Percentiles rank a stretch among this genome's conserved stretches.
Evolutionary conservation across 2,329 filamentous ascomycete genomes (phyloP).

Genomic region (Truncatella angustata): DNA sequence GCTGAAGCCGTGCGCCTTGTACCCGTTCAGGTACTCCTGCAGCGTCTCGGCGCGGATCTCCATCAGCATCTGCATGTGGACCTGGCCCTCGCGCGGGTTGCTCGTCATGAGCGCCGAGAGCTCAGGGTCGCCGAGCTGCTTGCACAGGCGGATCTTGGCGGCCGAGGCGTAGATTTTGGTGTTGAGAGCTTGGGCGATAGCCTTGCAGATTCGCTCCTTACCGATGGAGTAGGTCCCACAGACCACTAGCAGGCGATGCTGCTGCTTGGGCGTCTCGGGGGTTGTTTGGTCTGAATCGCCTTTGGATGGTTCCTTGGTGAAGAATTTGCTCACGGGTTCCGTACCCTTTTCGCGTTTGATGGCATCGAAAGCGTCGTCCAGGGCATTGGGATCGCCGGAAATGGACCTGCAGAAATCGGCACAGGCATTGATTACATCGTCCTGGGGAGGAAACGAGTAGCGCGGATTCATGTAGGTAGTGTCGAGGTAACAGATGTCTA

Average conservation of each 20-base stretch:
- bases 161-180: slow-evolving; percentile 88
- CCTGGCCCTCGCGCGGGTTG: slow-evolving; percentile 81
- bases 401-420: slow-evolving; percentile 82
- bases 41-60: slow-evolving; percentile 91
- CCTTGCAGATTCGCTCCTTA: slow-evolving; percentile 93
- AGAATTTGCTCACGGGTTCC: slow-evolving; percentile 53
- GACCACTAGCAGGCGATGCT: slow-evolving; percentile 77
- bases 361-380: slow-evolving; percentile 46
- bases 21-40: slow-evolving; percentile 79
- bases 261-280: slow-evolving; percentile 24
- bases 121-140: slow-evolving; percentile 82
- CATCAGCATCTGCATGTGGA: slow-evolving; percentile 96
- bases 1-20: slow-evolving; percentile 79
- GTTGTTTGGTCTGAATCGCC: slow-evolving; percentile 3
- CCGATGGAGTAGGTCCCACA: slow-evolving; percentile 98
- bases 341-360: slow-evolving; percentile 39
- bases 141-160: slow-evolving; percentile 79
- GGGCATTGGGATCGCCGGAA: slow-evolving; percentile 58
- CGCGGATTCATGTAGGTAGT: slow-evolving; percentile 96
- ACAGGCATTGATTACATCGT: slow-evolving; percentile 83
- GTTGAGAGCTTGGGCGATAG: slow-evolving; percentile 80
- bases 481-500: slow-evolving; percentile 95
- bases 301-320: slow-evolving; percentile 34
- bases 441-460: slow-evolving; percentile 89
- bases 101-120: slow-evolving; percentile 74